Evolutionary conservation across 2,329 filamentous ascomycete species (phyloP), one percentile per base, ranked within the genome.

Genomic region (Arthrobotrys musiformis): DNA sequence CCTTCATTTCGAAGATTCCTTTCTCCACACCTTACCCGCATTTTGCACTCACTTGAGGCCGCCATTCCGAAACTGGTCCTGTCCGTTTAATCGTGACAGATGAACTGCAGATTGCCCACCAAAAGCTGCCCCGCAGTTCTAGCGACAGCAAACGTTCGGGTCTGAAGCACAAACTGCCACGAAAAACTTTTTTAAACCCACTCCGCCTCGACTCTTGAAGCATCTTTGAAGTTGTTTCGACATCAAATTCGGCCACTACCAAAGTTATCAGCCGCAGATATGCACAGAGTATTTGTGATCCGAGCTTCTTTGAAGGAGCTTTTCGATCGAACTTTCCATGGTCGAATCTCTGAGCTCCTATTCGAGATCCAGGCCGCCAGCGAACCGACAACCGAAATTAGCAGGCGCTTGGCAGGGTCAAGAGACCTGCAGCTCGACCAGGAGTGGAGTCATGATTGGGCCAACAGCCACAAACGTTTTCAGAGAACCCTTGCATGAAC

Each of bases 351-450:
- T 30, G 46, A 33, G 30, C 58, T 76, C 64, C 64, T 58, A 76
- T 76, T 76, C 72, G 72, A 76, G 48, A 44, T 50, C 60, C 56
- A 76, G 72, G 64, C 56, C 56, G 58, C 44, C 70, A 30, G 56
- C 30, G 28, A 76, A 58, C 69, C 60, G 52, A 66, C 48, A 66
- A 33, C 72, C 72, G 72, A 76, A 76, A 76, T 76, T 64, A 76
- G 72, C 35, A 60, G 58, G 72, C 72, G 72, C 72, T 76, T 76
- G 72, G 72, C 72, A 76, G 72, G 72, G 63, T 64, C 63, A 75
- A 35, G 40, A 64, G 46, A 76, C 62, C 33, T 69, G 58, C 69
- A 76, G 56, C 40, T 69, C n/a, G 35, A 48, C 17, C 50, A 37
- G 58, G 26, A 37, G 17, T 30, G 28, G 66, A 70, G 17, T 30